These are phyloP conservation scores for Saussurea involucrata DNA, from an alignment of 129 eudicot species.

Conservation along the genomic window DNA sequence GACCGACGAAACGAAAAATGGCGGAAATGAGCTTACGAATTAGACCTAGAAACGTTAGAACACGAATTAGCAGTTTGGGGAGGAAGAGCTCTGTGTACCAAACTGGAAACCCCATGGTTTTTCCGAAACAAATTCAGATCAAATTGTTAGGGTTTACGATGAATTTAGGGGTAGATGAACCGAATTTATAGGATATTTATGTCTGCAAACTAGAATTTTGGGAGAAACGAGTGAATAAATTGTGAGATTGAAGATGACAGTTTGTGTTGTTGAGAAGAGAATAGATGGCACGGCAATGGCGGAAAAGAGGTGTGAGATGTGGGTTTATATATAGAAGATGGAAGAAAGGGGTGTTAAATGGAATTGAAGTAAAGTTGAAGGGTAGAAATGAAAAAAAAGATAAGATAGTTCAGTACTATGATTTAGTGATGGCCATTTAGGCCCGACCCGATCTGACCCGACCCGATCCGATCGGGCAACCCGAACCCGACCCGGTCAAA, in stretches of 20 bases:
- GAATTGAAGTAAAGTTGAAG: neutral
- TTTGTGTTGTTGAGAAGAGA: neutral
- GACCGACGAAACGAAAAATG: constrained; percentile 39
- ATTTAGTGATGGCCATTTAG: too few species aligned
- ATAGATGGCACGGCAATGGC: neutral
- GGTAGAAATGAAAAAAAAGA: neutral
- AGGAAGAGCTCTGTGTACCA: constrained; percentile 66
- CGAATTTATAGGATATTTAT: neutral
- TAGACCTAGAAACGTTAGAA: constrained; percentile 48
- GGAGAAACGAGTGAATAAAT: neutral
- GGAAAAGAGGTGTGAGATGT: constrained; percentile 11
- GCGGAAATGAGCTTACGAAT: constrained; percentile 40
- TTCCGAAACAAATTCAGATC: neutral
- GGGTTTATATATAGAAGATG: constrained; percentile 13
- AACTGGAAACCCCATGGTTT: constrained; percentile 76
- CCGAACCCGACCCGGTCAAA: too few species aligned
- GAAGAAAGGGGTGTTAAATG: neutral
- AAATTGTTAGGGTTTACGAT: neutral
- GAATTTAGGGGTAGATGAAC: neutral
- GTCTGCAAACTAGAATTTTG: neutral
- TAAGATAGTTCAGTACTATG: constrained; percentile 2
- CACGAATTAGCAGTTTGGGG: constrained; percentile 52
- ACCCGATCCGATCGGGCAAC: too few species aligned
- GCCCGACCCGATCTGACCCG: too few species aligned
- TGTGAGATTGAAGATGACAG: constrained; percentile 6